Evolutionary conservation across 441 rosid genomes (phyloP).

Genomic region (Erodium moschatum): DNA sequence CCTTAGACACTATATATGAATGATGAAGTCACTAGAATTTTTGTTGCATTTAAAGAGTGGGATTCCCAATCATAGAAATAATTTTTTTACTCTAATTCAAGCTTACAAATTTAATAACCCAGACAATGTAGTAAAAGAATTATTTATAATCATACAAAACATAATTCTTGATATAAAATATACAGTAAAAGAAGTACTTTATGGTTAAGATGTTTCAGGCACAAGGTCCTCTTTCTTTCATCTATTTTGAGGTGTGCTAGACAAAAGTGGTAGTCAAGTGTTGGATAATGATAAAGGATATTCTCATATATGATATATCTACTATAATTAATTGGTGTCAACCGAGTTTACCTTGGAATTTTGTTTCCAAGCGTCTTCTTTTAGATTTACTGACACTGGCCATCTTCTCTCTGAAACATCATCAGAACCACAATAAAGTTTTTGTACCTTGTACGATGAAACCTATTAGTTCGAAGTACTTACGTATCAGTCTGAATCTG

Average conservation of each 20-base stretch:
- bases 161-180: not conserved
- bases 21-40: not conserved
- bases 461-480: slow-evolving; percentile 27
- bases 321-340: not conserved
- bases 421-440: slow-evolving; percentile 20
- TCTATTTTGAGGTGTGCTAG: not conserved
- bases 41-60: not conserved
- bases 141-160: not conserved
- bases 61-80: not conserved
- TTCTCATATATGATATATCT: slow-evolving; percentile 2
- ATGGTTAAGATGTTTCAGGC: slow-evolving; percentile 4
- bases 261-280: not conserved
- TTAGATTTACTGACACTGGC: slow-evolving; percentile 48
- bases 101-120: not conserved
- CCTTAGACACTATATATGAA: not conserved
- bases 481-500: slow-evolving; percentile 68
- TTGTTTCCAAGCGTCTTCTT: slow-evolving; percentile 63
- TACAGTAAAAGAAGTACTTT: not conserved
- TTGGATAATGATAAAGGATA: not conserved
- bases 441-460: slow-evolving; percentile 17
- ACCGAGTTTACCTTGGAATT: slow-evolving; percentile 50
- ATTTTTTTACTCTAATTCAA: not conserved
- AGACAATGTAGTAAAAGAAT: not conserved
- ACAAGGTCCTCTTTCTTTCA: slow-evolving; percentile 5
- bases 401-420: slow-evolving; percentile 49